These are phyloP conservation scores for Aspergillus alliaceus DNA, from an alignment of 2,329 filamentous ascomycete species.

Conservation along the genomic window DNA sequence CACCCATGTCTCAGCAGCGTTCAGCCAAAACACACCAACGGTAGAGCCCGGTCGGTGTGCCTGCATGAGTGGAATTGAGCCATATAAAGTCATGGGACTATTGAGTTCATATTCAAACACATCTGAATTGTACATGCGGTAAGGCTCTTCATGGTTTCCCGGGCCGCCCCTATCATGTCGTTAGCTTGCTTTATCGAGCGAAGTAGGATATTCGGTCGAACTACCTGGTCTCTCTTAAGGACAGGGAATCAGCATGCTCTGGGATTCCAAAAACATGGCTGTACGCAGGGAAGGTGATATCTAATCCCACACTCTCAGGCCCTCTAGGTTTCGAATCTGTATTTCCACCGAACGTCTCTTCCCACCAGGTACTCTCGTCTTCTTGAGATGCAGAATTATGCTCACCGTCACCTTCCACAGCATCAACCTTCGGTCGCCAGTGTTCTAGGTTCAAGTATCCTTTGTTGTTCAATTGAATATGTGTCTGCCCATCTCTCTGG, in stretches of 20 bases:
- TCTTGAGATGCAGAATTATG: slow-evolving; percentile 40
- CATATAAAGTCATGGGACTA: slow-evolving; percentile 97
- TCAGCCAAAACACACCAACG: slow-evolving; percentile 96
- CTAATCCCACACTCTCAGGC: slow-evolving; percentile 85
- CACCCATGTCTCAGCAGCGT: slow-evolving; percentile 95
- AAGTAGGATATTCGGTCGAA: neutral
- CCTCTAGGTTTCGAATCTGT: slow-evolving; percentile 94
- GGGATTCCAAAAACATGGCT: slow-evolving; percentile 92
- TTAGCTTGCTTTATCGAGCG: slow-evolving; percentile 18
- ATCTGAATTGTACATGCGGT: slow-evolving; percentile 92
- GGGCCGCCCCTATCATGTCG: slow-evolving; percentile 63
- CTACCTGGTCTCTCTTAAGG: slow-evolving; percentile 80
- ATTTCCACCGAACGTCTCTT: slow-evolving; percentile 91
- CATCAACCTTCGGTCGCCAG: slow-evolving; percentile 84
- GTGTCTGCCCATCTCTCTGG: slow-evolving; percentile 74
- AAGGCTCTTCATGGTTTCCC: slow-evolving; percentile 83
- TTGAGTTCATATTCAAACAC: slow-evolving; percentile 98
- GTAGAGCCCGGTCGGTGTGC: slow-evolving; percentile 91
- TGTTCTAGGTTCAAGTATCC: slow-evolving; percentile 92
- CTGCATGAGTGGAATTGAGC: slow-evolving; percentile 97
- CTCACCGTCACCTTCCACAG: slow-evolving; percentile 52
- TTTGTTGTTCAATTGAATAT: slow-evolving; percentile 87
- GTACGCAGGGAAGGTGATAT: slow-evolving; percentile 90
- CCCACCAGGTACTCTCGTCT: slow-evolving; percentile 91
- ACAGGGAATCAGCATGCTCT: slow-evolving; percentile 85